A percentile compares a stretch with the other conserved stretches of the same genome.
Conservation (phyloP, 768 basidiomycete species). For the Phanerodontia chrysosporium region DNA sequence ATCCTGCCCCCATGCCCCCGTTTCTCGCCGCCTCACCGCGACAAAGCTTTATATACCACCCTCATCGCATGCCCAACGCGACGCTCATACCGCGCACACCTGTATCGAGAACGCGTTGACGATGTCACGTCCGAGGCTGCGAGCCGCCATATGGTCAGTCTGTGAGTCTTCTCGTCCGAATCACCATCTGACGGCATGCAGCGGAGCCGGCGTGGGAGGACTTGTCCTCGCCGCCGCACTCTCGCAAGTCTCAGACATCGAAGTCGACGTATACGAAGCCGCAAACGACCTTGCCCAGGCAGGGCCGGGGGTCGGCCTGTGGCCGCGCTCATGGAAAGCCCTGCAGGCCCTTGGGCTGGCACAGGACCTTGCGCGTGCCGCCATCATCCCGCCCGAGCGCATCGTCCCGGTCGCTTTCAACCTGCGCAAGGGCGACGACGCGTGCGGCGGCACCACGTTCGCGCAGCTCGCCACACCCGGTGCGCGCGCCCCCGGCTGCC, state of each 20-base stretch:
- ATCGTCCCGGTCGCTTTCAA: constrained; percentile 45
- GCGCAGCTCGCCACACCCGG: constrained; percentile 55
- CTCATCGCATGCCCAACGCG: too few species aligned
- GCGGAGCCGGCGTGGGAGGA: constrained; percentile 22
- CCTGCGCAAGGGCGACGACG: constrained; percentile 60
- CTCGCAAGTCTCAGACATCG: constrained; percentile 1
- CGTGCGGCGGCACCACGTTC: constrained; percentile 44
- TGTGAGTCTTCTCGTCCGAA: background rate
- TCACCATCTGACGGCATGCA: background rate
- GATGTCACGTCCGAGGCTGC: background rate
- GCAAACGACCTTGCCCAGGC: constrained; percentile 24
- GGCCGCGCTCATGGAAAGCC: constrained; percentile 31
- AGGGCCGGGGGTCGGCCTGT: constrained; percentile 31
- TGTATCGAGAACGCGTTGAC: background rate
- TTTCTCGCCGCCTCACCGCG: background rate
- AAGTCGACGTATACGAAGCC: constrained; percentile 32
- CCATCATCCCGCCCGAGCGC: constrained; percentile 20
- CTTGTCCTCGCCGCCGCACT: constrained; percentile 6
- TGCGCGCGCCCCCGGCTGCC: constrained; percentile 21
- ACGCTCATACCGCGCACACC: too few species aligned
- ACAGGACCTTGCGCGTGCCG: constrained; percentile 20
- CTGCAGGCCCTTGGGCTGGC: constrained; percentile 24
- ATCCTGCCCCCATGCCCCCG: background rate
- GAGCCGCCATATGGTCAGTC: constrained; percentile 52
- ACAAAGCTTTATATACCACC: background rate